Conservation (phyloP, 768 basidiomycete species). For the Mrakia frigida region DNA sequence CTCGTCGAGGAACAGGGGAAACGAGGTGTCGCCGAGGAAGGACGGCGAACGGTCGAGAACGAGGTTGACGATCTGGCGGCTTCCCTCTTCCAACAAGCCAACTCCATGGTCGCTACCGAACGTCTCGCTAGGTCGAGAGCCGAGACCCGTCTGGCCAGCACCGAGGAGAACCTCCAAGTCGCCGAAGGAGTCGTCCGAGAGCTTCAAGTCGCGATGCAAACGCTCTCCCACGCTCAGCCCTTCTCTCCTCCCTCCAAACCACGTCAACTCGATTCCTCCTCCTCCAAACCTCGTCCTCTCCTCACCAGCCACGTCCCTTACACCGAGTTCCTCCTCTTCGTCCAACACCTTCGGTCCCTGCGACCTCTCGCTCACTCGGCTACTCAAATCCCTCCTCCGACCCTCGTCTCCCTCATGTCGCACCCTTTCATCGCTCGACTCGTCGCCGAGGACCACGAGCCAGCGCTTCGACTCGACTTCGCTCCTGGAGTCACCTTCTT, state of each 20-base stretch:
- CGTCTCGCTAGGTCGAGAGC: constrained; percentile 62
- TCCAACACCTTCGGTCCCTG: constrained; percentile 67
- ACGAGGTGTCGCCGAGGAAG: constrained; percentile 82
- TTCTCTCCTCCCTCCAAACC: not conserved
- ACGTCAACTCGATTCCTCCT: not conserved
- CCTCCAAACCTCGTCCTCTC: constrained; percentile 5
- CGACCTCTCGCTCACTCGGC: constrained; percentile 54
- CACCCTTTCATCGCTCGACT: constrained; percentile 74
- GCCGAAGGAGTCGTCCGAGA: constrained; percentile 78
- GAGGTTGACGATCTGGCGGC: constrained; percentile 94
- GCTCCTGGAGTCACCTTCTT: constrained; percentile 86
- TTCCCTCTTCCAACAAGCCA: constrained; percentile 74
- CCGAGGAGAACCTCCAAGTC: constrained; percentile 69
- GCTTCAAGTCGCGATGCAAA: constrained; percentile 82
- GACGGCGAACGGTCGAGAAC: constrained; percentile 75
- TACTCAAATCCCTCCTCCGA: constrained; percentile 47
- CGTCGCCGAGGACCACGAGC: constrained; percentile 81
- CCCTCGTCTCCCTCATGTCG: constrained; percentile 53
- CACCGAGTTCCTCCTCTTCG: constrained; percentile 70
- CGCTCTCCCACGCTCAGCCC: constrained; percentile 45
- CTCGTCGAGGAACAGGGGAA: constrained; percentile 91
- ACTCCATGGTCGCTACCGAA: constrained; percentile 96
- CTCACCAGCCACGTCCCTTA: constrained; percentile 65
- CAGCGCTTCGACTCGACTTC: constrained; percentile 84
- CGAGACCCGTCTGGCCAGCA: constrained; percentile 67